Percentiles rank a stretch among this genome's conserved stretches.
phyloP scores from a whole-genome alignment of 805 yeast genomes.

The Saturnispora hagleri region DNA sequence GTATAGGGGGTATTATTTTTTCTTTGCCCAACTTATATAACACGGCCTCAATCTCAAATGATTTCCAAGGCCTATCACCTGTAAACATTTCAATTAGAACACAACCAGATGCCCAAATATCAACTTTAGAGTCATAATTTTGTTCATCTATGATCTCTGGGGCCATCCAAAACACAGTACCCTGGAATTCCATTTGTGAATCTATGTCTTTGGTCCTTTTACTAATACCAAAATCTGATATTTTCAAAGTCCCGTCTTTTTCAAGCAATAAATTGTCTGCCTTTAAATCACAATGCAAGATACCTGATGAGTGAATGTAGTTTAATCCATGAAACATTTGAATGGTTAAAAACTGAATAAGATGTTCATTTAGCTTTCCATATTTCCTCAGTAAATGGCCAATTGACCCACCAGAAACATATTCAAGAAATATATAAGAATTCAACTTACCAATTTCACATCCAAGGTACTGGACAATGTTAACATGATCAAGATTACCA shows the following conservation, averaged over 20 bases:
- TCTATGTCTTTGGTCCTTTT: conserved; percentile 77
- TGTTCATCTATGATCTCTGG: conserved; percentile 93
- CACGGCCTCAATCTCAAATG: conserved; percentile 90
- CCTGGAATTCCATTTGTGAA: conserved; percentile 90
- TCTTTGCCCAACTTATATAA: conserved; percentile 75
- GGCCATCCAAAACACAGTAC: conserved; percentile 99
- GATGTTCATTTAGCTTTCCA: conserved; percentile 75
- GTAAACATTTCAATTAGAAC: conserved; percentile 97
- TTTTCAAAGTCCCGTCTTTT: conserved; percentile 87
- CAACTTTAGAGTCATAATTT: conserved; percentile 91
- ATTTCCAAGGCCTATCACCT: conserved; percentile 96
- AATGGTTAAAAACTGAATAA: conserved; percentile 61
- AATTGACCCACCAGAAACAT: conserved; percentile 96
- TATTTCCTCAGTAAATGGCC: conserved; percentile 74
- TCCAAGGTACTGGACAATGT: conserved; percentile 93
- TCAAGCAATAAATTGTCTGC: conserved; percentile 88
- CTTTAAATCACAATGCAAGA: conserved; percentile 86
- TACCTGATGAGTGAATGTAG: conserved; percentile 82
- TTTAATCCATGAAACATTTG: conserved; percentile 81
- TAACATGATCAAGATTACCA: conserved; percentile 88
- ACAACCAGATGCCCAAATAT: conserved; percentile 97
- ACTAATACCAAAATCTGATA: conserved; percentile 94
- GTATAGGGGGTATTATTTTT: conserved; percentile 90
- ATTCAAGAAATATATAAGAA: conserved; percentile 83
- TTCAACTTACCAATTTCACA: conserved; percentile 70